phyloP scores from a whole-genome alignment of 78 protist genomes.

The Isochrysis galbana region DNA sequence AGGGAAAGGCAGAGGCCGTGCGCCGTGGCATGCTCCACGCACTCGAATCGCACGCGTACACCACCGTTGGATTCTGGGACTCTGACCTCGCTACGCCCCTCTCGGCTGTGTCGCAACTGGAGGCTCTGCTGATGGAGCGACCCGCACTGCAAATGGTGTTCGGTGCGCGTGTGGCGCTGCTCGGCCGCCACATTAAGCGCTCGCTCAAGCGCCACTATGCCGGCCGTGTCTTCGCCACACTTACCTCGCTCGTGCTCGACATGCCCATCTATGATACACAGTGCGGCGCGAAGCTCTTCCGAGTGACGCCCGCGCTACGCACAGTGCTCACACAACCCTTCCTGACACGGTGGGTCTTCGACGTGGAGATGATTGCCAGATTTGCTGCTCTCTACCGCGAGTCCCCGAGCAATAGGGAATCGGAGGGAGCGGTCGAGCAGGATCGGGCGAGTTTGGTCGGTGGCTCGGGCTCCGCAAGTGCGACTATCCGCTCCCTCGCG shows the following conservation, averaged over 20 bases:
- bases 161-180: slow-evolving; percentile 12
- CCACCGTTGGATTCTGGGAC: background rate
- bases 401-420: too few relatives aligned
- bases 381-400: background rate
- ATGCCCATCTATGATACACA: background rate
- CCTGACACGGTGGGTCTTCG: slow-evolving; percentile 15
- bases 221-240: slow-evolving; percentile 19
- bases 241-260: background rate
- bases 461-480: too few relatives aligned
- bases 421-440: too few relatives aligned
- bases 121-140: background rate
- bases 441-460: too few relatives aligned
- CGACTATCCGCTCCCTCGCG: background rate
- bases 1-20: slow-evolving; percentile 22
- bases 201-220: background rate
- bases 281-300: slow-evolving; percentile 26
- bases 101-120: background rate
- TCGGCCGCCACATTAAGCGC: background rate
- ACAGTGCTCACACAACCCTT: background rate
- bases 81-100: slow-evolving; percentile 22
- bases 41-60: background rate
- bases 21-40: slow-evolving; percentile 1
- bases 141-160: background rate
- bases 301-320: background rate
- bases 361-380: background rate